Conservation (phyloP, 177 flowering plant species). For the Telopea speciosissima region DNA sequence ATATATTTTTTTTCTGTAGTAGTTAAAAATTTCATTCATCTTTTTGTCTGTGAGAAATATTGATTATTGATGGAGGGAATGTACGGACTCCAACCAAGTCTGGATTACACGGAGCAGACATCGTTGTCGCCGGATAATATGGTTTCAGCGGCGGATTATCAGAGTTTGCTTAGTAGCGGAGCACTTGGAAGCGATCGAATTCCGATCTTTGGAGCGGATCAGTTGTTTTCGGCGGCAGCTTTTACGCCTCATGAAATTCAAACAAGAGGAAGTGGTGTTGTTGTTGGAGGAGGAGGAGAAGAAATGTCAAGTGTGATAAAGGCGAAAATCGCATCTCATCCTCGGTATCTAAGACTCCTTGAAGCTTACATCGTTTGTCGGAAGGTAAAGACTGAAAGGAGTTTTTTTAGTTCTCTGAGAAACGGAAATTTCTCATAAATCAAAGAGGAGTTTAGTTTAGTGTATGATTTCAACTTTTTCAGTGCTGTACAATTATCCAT, state of each 20-base stretch:
- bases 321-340: constrained; percentile 82
- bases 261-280: constrained; percentile 8
- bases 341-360: constrained; percentile 69
- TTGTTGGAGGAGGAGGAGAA: too few relatives aligned
- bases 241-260: constrained; percentile 22
- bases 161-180: not conserved
- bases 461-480: too few relatives aligned
- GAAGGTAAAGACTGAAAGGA: constrained; percentile 43
- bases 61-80: constrained; percentile 16
- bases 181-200: constrained; percentile 9
- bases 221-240: constrained; percentile 36
- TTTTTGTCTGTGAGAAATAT: constrained; percentile 31
- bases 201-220: constrained; percentile 26
- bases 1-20: too few relatives aligned
- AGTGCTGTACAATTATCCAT: too few relatives aligned
- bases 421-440: too few relatives aligned
- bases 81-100: not conserved
- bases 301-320: constrained; percentile 37
- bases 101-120: not conserved
- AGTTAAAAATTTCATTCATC: not conserved
- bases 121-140: constrained; percentile 2
- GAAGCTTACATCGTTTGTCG: constrained; percentile 84
- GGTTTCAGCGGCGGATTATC: constrained; percentile 2
- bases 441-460: too few relatives aligned
- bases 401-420: too few relatives aligned